Evolutionary conservation across 176 grass and related monocot genomes (phyloP).

Genomic region (Oryza australiensis): DNA sequence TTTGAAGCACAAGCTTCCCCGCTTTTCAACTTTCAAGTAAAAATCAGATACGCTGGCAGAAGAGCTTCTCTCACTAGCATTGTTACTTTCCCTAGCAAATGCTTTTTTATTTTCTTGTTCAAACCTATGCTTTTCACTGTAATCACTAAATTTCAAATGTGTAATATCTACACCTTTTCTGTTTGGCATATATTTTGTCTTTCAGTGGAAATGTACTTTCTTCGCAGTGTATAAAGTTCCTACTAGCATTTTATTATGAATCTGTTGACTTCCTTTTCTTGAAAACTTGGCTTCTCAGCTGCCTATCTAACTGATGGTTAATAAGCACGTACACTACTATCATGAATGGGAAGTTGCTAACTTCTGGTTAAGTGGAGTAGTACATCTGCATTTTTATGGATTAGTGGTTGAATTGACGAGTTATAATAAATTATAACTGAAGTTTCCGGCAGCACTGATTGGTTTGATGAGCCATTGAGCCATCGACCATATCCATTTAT

Average conservation of each 20-base stretch:
- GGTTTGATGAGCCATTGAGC: constrained; percentile 21
- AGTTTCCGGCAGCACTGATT: constrained; percentile 2
- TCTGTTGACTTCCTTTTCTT: constrained; percentile 27
- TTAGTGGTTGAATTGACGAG: not conserved
- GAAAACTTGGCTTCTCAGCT: not conserved
- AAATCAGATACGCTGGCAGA: constrained; percentile 25
- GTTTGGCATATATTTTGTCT: not conserved
- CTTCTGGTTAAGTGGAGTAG: not conserved
- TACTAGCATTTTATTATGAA: not conserved
- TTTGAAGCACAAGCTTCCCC: constrained; percentile 89
- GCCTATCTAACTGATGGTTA: not conserved
- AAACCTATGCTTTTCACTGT: constrained; percentile 40
- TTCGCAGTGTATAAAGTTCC: constrained; percentile 30
- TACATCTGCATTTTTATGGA: constrained; percentile 22
- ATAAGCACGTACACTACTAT: constrained; percentile 4
- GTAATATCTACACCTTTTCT: constrained; percentile 41
- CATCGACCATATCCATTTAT: constrained; percentile 2
- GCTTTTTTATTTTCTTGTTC: constrained; percentile 9
- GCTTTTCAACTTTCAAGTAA: constrained; percentile 97
- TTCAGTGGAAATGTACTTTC: constrained; percentile 20
- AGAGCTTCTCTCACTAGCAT: constrained; percentile 30
- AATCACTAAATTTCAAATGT: constrained; percentile 31
- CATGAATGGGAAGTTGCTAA: constrained; percentile 1
- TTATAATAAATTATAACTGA: constrained; percentile 15
- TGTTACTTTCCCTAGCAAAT: constrained; percentile 30